Evolutionary conservation across 306 rosid genomes (phyloP), one percentile per base, ranked within the genome.

Genomic region (Vigna angularis): DNA sequence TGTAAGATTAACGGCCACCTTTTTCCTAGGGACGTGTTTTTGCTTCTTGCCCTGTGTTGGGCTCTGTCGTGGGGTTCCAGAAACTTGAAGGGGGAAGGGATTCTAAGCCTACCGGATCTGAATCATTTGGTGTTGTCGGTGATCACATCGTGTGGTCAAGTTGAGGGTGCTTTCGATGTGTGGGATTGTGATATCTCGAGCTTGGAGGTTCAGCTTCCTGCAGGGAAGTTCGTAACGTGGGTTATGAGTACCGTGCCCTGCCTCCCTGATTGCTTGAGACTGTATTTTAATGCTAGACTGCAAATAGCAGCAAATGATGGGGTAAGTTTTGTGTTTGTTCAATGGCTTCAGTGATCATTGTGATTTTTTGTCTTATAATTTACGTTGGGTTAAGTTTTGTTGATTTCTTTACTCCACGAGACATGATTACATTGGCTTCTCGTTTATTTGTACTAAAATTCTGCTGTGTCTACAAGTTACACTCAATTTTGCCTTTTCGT

Each of bases 31-130:
- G 84, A 94, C 20, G 93, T 92, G 68, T 71, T 80, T 32, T 40
- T 88, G 82, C 90, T 94, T 77, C 87, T 94, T 70, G 85, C 85
- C 65, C 67, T 87, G 79, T 94, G 95, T 85, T 94, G 97, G 98
- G 83, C 61, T 82, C 82, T 92, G 92, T 79, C 77, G 7, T 92
- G 91, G 94, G 82, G 80, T 82, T 66, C 75, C 81, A 81, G 89
- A 59, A 81, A 68, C 73, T 81, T 8, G 79, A 86, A 70, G 10
- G 75, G 72, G 77, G 84, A 82, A 48, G 74, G 63, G 34, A 70
- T 55, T 75, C 61, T 87, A 3, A 77, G 75, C 70, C 73, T 90
- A 6, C 97, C 95, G 0, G 92, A 94, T 87, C 49, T 94, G 59
- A 87, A 65, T 83, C 93, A 89, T 83, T 66, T 92, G 83, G 90